phyloP scores from a whole-genome alignment of 2,329 filamentous ascomycete species.

The Cordyceps cicadae region DNA sequence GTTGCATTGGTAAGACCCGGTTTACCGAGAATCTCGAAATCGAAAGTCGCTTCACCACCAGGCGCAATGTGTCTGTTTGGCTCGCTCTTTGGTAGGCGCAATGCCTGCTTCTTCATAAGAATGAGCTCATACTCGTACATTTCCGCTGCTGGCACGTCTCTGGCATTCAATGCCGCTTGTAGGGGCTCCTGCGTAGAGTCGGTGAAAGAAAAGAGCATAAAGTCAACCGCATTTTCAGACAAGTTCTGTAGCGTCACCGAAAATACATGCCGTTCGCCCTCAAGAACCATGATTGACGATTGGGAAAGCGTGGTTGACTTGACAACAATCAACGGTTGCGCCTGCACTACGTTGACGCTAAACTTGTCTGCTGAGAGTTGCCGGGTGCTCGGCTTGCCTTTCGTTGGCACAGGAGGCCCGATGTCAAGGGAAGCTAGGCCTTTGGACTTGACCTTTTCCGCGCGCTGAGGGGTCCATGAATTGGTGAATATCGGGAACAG shows the following conservation, averaged over 20 bases:
- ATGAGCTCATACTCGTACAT: slow-evolving; percentile 81
- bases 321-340: slow-evolving; percentile 69
- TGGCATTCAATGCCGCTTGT: slow-evolving; percentile 64
- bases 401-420: slow-evolving; percentile 22
- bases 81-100: slow-evolving; percentile 46
- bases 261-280: slow-evolving; percentile 76
- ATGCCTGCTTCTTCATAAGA: slow-evolving; percentile 63
- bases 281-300: slow-evolving; percentile 82
- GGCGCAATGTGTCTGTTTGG: slow-evolving; percentile 55
- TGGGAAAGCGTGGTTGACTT: slow-evolving; percentile 73
- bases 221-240: slow-evolving; percentile 68
- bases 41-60: slow-evolving; percentile 60
- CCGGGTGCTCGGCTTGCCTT: slow-evolving; percentile 30
- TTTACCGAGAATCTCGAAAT: slow-evolving; percentile 79
- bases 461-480: slow-evolving; percentile 62
- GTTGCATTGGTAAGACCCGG: slow-evolving; percentile 71
- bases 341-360: slow-evolving; percentile 65
- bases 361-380: slow-evolving; percentile 43
- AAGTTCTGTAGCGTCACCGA: slow-evolving; percentile 73
- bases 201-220: slow-evolving; percentile 80
- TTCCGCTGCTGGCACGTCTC: slow-evolving; percentile 69
- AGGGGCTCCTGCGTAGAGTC: slow-evolving; percentile 77
- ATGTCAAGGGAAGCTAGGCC: slow-evolving; percentile 54
- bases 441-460: slow-evolving; percentile 68
- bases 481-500: slow-evolving; percentile 76